Evolutionary conservation across 75 land plant genomes (phyloP), one percentile per base, ranked within the genome.

Genomic region (Pinus albicaulis): DNA sequence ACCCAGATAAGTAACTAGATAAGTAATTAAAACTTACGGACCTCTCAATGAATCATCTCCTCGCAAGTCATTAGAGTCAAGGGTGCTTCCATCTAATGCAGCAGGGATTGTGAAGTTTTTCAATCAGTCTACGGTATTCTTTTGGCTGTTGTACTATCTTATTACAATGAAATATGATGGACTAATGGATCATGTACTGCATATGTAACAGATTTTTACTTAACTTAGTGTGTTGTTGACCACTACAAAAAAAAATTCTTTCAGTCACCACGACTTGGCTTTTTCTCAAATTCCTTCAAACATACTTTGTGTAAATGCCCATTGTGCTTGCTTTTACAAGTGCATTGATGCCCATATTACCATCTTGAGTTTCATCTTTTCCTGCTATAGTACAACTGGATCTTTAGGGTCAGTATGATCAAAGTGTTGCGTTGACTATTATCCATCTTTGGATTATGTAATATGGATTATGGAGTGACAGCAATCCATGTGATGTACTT

Each of bases 211-310:
- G n/a, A n/a, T n/a, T n/a, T n/a, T n/a, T n/a, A n/a, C n/a, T n/a
- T n/a, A n/a, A n/a, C n/a, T n/a, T n/a, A 89, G 92, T 66, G 97
- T 96, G 61, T 80, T 96, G 17, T 71, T 96, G 74, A 89, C 99
- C 24, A 94, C 95, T 17, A 87, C 82, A 2, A 91, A 94, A 82
- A 78, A 91, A 28, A 91, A 13, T 81, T 92, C 76, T 88, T 88
- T 76, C 97, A 96, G 92, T 90, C 19, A 81, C 89, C 64, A 80
- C 93, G 59, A 96, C 97, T 28, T 93, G 89, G 91, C 88, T 96
- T 56, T 76, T 94, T 22, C 89, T 96, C 79, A 75, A 90, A 70
- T 79, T 87, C 12, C 87, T 64, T 75, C 61, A 80, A 5, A 87
- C 92, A 72, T 93, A 96, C 66, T 96, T 96, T 77, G 55, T 96